These are phyloP conservation scores for Zoysia matrella DNA, from an alignment of 202 grass and related monocot genomes.

Conservation along the genomic window DNA sequence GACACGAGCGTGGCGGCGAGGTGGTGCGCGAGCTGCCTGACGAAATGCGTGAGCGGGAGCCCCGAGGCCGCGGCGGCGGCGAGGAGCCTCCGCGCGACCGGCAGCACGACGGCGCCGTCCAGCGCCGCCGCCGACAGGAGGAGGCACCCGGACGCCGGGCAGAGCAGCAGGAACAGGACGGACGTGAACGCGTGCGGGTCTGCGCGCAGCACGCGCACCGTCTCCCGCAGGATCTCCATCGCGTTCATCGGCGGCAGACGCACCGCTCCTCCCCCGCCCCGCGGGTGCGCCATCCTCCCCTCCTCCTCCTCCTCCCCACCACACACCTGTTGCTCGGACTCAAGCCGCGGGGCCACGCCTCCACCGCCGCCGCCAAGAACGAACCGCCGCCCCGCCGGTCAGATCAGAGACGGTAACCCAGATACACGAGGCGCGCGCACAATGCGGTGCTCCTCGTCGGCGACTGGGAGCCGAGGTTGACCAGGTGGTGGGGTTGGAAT, in stretches of 20 bases:
- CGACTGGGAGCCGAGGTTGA: not conserved
- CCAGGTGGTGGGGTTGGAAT: slow-evolving; percentile 25
- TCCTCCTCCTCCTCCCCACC: not conserved
- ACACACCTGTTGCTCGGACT: slow-evolving; percentile 13
- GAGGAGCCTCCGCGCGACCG: slow-evolving; percentile 61
- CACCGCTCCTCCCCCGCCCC: slow-evolving; percentile 16
- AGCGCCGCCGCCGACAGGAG: too few species aligned
- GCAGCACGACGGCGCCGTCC: slow-evolving; percentile 29
- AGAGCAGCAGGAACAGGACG: slow-evolving; percentile 48
- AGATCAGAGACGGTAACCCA: slow-evolving; percentile 28
- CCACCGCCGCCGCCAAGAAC: slow-evolving; percentile 1
- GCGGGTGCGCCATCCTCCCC: slow-evolving; percentile 33
- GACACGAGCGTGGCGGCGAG: too few species aligned
- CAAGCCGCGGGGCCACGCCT: not conserved
- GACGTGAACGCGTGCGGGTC: slow-evolving; percentile 78
- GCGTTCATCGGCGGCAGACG: slow-evolving; percentile 70
- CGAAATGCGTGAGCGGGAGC: slow-evolving; percentile 66
- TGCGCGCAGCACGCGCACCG: slow-evolving; percentile 80
- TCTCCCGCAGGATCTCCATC: slow-evolving; percentile 86
- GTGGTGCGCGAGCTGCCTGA: slow-evolving; percentile 77
- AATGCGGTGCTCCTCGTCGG: not conserved
- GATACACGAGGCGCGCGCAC: not conserved
- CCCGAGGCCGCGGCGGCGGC: slow-evolving; percentile 52
- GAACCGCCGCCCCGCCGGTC: slow-evolving; percentile 10
- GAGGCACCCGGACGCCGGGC: too few species aligned